Conservation (phyloP, 306 rosid species). For the Quercus wislizeni region DNA sequence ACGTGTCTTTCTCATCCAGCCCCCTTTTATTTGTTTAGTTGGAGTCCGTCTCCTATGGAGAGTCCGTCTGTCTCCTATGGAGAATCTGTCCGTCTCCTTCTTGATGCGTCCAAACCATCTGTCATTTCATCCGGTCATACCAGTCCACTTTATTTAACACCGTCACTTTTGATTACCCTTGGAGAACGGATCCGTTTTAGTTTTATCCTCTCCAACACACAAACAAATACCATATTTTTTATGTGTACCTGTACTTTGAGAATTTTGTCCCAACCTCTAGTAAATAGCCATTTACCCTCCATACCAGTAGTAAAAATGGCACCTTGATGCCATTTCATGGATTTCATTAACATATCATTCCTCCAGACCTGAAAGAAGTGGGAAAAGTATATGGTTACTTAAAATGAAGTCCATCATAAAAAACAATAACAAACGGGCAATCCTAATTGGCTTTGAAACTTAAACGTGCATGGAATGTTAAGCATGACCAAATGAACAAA, state of each 20-base stretch:
- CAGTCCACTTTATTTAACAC: too few relatives aligned
- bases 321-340: constrained; percentile 59
- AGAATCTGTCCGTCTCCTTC: too few relatives aligned
- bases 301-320: constrained; percentile 60
- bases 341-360: constrained; percentile 58
- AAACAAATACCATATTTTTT: constrained; percentile 6
- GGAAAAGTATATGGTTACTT: constrained; percentile 14
- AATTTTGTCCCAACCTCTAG: constrained; percentile 85
- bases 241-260: constrained; percentile 76
- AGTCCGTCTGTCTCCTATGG: too few relatives aligned
- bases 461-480: neutral
- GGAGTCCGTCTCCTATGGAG: too few relatives aligned
- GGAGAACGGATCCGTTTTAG: too few relatives aligned
- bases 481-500: neutral
- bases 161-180: too few relatives aligned
- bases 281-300: constrained; percentile 68
- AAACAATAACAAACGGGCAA: neutral
- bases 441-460: neutral
- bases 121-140: too few relatives aligned
- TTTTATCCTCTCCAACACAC: too few relatives aligned
- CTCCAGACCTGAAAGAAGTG: constrained; percentile 70
- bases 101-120: too few relatives aligned
- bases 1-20: too few relatives aligned
- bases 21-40: too few relatives aligned
- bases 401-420: constrained; percentile 5